These are phyloP conservation scores for Cajanus cajan DNA, from an alignment of 306 rosid species.

Conservation along the genomic window DNA sequence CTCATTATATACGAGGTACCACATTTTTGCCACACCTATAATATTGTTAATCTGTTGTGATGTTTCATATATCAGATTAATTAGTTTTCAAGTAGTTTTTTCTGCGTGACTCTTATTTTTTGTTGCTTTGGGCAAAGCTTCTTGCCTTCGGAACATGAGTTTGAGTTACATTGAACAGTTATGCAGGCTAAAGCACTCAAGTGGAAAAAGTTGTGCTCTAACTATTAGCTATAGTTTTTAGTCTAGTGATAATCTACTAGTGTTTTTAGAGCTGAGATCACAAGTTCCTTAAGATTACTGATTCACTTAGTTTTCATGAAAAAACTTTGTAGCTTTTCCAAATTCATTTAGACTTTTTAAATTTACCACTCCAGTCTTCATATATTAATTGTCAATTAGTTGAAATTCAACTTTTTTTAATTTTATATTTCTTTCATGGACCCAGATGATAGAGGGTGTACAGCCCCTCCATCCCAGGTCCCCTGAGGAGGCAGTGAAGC, in stretches of 20 bases:
- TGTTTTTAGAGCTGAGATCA: constrained; percentile 15
- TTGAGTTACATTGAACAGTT: background rate
- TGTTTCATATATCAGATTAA: constrained; percentile 10
- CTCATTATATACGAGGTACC: constrained; percentile 87
- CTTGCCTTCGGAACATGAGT: constrained; percentile 5
- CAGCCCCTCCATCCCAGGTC: constrained; percentile 69
- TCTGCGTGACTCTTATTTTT: constrained; percentile 12
- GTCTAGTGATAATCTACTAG: background rate
- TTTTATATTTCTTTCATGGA: background rate
- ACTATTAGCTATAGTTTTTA: background rate
- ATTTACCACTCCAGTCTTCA: background rate
- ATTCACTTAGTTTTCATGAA: constrained; percentile 7
- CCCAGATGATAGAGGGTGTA: constrained; percentile 89
- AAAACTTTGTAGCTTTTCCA: background rate
- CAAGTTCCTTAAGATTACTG: constrained; percentile 2
- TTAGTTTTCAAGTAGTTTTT: constrained; percentile 5
- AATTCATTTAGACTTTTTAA: constrained; percentile 12
- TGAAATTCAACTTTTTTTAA: background rate
- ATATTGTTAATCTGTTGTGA: constrained; percentile 22
- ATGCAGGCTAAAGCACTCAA: background rate
- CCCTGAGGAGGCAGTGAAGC: constrained; percentile 62
- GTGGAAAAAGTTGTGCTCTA: background rate
- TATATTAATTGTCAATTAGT: background rate
- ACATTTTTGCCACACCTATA: background rate
- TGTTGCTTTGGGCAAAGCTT: background rate